These are phyloP conservation scores for Rasamsonia emersonii DNA, from an alignment of 2,329 filamentous ascomycete genomes.

Conservation along the genomic window DNA sequence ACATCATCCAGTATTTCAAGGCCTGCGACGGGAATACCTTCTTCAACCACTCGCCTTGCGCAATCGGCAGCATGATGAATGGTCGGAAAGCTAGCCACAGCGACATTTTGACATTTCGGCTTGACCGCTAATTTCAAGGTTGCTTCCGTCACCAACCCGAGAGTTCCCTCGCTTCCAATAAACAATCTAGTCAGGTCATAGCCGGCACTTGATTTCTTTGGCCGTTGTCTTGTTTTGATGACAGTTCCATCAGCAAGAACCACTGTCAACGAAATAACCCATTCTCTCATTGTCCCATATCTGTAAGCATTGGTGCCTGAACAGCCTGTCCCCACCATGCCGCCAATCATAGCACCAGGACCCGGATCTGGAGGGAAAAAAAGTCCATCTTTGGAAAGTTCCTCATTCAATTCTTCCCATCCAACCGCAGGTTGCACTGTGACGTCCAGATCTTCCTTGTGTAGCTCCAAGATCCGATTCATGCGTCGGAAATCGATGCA, in stretches of 20 bases:
- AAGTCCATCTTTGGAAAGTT: conserved; percentile 61
- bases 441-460: conserved; percentile 69
- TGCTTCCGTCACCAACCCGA: conserved; percentile 85
- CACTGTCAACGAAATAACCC: conserved; percentile 79
- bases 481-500: conserved; percentile 81
- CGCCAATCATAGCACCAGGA: conserved; percentile 85
- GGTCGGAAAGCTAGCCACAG: conserved; percentile 58
- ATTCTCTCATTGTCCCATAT: conserved; percentile 92
- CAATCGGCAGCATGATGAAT: conserved; percentile 68
- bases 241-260: conserved; percentile 85
- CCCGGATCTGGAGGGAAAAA: conserved; percentile 92
- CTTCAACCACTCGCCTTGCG: conserved; percentile 68
- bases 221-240: conserved; percentile 80
- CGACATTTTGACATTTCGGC: conserved; percentile 71
- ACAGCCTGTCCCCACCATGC: conserved; percentile 48
- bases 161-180: conserved; percentile 83
- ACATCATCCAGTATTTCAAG: conserved; percentile 88
- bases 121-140: conserved; percentile 77
- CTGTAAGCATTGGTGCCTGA: conserved; percentile 81
- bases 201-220: conserved; percentile 80
- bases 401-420: conserved; percentile 79
- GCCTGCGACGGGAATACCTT: conserved; percentile 79
- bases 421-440: conserved; percentile 73
- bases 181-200: conserved; percentile 88
- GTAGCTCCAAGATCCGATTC: conserved; percentile 68